Evolutionary conservation across 352 stramenopile species (phyloP).

Genomic region (Phytophthora podocarpi): DNA sequence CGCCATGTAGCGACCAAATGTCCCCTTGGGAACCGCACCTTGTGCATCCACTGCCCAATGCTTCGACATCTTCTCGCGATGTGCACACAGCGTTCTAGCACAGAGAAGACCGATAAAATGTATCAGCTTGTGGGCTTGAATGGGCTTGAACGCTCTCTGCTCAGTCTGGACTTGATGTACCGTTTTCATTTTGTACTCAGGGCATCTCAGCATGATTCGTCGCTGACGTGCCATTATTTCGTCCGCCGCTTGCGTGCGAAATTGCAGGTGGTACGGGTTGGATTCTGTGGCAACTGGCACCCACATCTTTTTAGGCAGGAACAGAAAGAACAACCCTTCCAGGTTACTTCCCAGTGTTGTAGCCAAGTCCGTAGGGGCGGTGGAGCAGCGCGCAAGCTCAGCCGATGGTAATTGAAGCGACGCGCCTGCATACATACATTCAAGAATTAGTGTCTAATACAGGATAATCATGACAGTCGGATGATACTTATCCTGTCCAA

Average conservation of each 20-base stretch:
- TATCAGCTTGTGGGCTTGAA: neutral
- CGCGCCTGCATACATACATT: neutral
- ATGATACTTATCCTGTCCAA: neutral
- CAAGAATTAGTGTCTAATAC: slow-evolving; percentile 1
- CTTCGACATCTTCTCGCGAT: slow-evolving; percentile 2
- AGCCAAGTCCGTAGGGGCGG: neutral
- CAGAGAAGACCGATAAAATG: neutral
- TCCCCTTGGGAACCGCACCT: neutral
- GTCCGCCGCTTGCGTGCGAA: neutral
- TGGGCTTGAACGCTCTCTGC: neutral
- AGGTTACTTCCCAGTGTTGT: neutral
- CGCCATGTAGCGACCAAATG: neutral
- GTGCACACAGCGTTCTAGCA: neutral
- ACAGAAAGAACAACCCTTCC: slow-evolving; percentile 6
- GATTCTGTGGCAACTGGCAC: slow-evolving; percentile 1
- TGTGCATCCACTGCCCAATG: neutral
- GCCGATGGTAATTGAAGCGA: neutral
- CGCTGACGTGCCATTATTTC: slow-evolving; percentile 8
- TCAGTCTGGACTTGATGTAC: neutral
- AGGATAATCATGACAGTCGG: too few species aligned
- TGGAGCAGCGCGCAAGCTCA: neutral
- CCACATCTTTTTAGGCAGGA: slow-evolving; percentile 8
- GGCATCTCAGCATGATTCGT: neutral
- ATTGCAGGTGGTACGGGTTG: slow-evolving; percentile 4
- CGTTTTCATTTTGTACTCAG: slow-evolving; percentile 11